Conservation (phyloP, 1,284 basidiomycete genomes). For the Sanghuangporus baumii region DNA sequence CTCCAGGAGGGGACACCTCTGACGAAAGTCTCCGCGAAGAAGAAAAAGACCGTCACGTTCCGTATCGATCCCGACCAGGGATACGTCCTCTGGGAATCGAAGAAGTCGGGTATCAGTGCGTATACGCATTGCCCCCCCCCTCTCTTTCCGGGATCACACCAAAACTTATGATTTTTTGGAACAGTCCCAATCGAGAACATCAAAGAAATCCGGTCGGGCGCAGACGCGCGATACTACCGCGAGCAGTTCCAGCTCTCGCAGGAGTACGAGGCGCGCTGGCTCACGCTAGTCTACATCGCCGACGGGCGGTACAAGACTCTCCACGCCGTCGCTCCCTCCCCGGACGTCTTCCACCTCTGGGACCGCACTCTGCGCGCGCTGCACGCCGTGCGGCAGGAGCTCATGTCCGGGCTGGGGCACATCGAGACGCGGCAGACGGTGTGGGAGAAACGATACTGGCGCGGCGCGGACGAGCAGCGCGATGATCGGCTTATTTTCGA, state of each 20-base stretch:
- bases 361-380: slow-evolving; percentile 55
- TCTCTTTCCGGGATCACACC: too few relatives aligned
- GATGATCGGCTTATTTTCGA: slow-evolving; percentile 67
- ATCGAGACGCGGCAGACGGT: slow-evolving; percentile 61
- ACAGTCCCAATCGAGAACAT: slow-evolving; percentile 87
- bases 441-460: slow-evolving; percentile 85
- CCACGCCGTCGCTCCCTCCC: slow-evolving; percentile 78
- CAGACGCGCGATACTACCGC: slow-evolving; percentile 74
- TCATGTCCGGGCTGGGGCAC: slow-evolving; percentile 65
- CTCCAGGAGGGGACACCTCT: slow-evolving; percentile 65
- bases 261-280: slow-evolving; percentile 63
- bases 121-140: too few relatives aligned
- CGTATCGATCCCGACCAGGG: slow-evolving; percentile 76
- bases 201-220: slow-evolving; percentile 82
- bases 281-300: slow-evolving; percentile 74
- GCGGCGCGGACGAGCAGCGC: slow-evolving; percentile 54
- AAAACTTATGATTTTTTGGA: background rate
- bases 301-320: slow-evolving; percentile 86
- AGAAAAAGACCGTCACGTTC: slow-evolving; percentile 72
- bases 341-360: slow-evolving; percentile 67
- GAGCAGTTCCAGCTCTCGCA: slow-evolving; percentile 65
- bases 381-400: slow-evolving; percentile 54
- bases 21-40: slow-evolving; percentile 87
- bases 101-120: slow-evolving; percentile 70
- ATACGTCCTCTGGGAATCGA: slow-evolving; percentile 81